These are phyloP conservation scores for Coniella vitis DNA, from an alignment of 2,329 filamentous ascomycete species.

Conservation along the genomic window DNA sequence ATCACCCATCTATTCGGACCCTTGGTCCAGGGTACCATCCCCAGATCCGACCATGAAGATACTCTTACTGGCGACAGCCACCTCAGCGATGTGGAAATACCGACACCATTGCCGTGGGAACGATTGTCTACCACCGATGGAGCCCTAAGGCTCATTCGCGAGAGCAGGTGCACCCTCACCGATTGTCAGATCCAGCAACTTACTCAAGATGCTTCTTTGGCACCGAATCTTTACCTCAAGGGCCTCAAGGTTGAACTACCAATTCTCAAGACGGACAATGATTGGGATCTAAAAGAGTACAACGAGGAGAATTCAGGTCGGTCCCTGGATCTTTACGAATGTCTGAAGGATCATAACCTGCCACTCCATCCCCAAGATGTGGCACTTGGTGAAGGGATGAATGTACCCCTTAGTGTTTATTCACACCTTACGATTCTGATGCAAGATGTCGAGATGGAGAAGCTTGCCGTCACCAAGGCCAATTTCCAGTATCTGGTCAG, in stretches of 20 bases:
- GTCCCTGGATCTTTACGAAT: slow-evolving; percentile 8
- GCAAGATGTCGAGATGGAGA: slow-evolving; percentile 17
- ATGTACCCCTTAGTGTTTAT: slow-evolving; percentile 16
- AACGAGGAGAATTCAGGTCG: slow-evolving; percentile 12
- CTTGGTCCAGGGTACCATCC: slow-evolving; percentile 6
- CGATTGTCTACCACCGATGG: not conserved
- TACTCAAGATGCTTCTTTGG: not conserved
- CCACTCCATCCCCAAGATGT: slow-evolving; percentile 20
- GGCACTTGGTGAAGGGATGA: slow-evolving; percentile 21
- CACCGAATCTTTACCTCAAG: not conserved
- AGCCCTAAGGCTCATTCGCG: slow-evolving; percentile 4
- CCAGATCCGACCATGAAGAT: not conserved
- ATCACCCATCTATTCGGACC: slow-evolving; percentile 8
- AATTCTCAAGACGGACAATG: slow-evolving; percentile 21
- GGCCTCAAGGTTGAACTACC: slow-evolving; percentile 21
- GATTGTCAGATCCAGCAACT: slow-evolving; percentile 5
- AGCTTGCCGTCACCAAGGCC: slow-evolving; percentile 18
- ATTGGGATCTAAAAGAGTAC: slow-evolving; percentile 18
- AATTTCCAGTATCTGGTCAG: slow-evolving; percentile 17
- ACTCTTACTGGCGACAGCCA: slow-evolving; percentile 8
- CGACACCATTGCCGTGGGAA: not conserved
- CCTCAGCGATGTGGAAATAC: slow-evolving; percentile 4
- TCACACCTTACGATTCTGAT: slow-evolving; percentile 9
- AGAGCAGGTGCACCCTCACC: slow-evolving; percentile 1
- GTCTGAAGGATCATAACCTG: slow-evolving; percentile 17